Percentiles rank a stretch among this genome's conserved stretches.
Conservation (phyloP, 1,284 basidiomycete genomes). For the Moniliophthora roreri region DNA sequence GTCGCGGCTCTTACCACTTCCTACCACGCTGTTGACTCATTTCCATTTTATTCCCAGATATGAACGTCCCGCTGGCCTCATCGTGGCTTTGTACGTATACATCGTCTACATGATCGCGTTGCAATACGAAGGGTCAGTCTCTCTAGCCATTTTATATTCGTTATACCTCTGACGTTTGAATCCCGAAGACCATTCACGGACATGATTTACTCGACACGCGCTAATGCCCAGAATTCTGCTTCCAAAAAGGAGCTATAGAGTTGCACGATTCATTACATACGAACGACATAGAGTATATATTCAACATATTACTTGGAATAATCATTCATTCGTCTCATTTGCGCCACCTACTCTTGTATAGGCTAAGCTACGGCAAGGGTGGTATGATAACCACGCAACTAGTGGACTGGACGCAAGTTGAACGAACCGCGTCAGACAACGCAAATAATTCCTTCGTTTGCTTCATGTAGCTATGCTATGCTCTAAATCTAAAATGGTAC, state of each 20-base stretch:
- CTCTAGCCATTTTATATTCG: too few relatives aligned
- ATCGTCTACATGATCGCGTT: constrained; percentile 84
- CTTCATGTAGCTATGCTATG: too few relatives aligned
- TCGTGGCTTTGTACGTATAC: constrained; percentile 79
- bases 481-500: too few relatives aligned
- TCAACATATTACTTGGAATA: too few relatives aligned
- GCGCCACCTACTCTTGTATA: too few relatives aligned
- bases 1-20: not conserved
- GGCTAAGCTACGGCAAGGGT: too few relatives aligned
- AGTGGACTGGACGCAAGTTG: too few relatives aligned
- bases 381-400: too few relatives aligned
- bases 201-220: constrained; percentile 75
- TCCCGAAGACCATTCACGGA: constrained; percentile 84
- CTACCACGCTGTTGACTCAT: not conserved
- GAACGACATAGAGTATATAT: not conserved
- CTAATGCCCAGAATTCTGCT: constrained; percentile 16
- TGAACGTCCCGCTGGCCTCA: constrained; percentile 77
- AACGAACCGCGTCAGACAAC: too few relatives aligned
- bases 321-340: too few relatives aligned
- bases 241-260: constrained; percentile 21
- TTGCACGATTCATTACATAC: not conserved
- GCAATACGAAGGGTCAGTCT: constrained; percentile 79
- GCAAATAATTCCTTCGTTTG: too few relatives aligned
- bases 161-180: too few relatives aligned
- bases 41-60: constrained; percentile 64